These are phyloP conservation scores for Omphalea diandra DNA, from an alignment of 441 rosid species.

Conservation along the genomic window DNA sequence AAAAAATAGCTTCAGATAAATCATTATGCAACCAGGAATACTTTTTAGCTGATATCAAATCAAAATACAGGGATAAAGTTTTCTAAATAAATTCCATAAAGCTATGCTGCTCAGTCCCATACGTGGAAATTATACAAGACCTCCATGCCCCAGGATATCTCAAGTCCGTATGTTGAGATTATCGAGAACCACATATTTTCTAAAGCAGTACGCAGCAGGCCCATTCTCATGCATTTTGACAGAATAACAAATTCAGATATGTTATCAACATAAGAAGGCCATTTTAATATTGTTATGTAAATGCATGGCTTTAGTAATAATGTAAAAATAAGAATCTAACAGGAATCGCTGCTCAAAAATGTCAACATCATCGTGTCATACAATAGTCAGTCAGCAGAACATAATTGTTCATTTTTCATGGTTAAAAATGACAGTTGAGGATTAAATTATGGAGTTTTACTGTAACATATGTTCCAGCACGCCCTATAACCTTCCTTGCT, in stretches of 20 bases:
- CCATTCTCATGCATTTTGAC: no score
- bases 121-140: not conserved
- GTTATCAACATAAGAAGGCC: no score
- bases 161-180: not conserved
- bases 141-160: not conserved
- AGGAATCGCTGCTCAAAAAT: not conserved
- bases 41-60: not conserved
- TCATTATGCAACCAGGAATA: not conserved
- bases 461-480: conserved; percentile 72
- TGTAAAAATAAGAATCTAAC: not conserved
- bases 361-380: not conserved
- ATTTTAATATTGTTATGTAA: not conserved
- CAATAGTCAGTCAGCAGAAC: not conserved
- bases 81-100: not conserved
- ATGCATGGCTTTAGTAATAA: not conserved
- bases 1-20: not conserved
- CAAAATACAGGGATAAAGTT: not conserved
- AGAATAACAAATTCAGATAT: no score
- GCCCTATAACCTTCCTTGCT: conserved; percentile 84
- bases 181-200: not conserved
- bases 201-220: not conserved
- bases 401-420: not conserved
- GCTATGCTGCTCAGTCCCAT: not conserved
- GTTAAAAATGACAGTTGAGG: conserved; percentile 12
- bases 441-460: conserved; percentile 69